Base-by-base conservation (phyloP, 192 early-diverging fungal species). In the Coemansia sp. region DNA sequence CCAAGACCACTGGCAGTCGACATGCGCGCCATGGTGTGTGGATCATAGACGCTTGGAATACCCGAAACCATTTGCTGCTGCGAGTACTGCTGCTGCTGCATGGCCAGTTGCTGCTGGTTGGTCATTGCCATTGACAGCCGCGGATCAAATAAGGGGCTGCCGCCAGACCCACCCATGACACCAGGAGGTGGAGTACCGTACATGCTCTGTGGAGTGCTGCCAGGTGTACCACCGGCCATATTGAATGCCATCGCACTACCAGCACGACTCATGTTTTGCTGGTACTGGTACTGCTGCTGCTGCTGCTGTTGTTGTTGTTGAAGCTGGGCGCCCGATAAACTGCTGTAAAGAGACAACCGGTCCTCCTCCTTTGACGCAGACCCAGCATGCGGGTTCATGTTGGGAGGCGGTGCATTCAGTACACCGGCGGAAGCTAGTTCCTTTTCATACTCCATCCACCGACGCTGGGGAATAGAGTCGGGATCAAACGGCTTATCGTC, bases 381-480 rank as follows among this genome's bases (percentile, higher is more conserved):
- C 13, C 72, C 72, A 21, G 74, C 74, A 41, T 67, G 39, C 9
- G 68, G 68, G 51, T 76, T 76, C 74, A 76, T 76, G 56, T 76
- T 76, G 55, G 74, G 74, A 16, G 74, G 74, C 39, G 74, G 74
- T 1, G 74, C 74, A 42, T 71, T 76, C 4, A 76, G 69, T 2
- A 76, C 68, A 37, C 74, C 74, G 6, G 68, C 68, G 0, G 62
- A 83, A 76, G 88, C 88, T 70, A 90, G 72, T 68, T 89, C 93
- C 69, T 88, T 91, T 74, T 98, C 95, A 61, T 91, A 94, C 43
- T 92, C 92, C 63, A 90, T 85, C 94, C 94, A 98, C 69, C 89
- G 88, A 69, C 92, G 91, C 67, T 91, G 83, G 13, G 94, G 93
- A 69, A 98, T 94, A 64, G 85, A 87, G 73, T 87, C 88, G 8